Base-by-base conservation (phyloP, 148 eudicot species). In the Dysphania ambrosioides region DNA sequence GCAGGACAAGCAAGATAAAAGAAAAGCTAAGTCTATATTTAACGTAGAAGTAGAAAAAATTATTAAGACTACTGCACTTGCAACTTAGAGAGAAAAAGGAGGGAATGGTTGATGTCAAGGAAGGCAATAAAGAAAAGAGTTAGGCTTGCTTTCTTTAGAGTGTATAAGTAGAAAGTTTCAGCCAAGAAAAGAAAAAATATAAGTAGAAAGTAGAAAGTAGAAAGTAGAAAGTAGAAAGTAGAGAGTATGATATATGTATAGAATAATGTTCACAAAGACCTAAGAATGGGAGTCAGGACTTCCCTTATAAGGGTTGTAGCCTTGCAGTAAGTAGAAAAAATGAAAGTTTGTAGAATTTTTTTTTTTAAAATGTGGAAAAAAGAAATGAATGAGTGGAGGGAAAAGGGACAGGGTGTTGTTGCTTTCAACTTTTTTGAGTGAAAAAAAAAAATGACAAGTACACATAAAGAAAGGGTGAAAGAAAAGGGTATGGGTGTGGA, bases 321-420 rank as follows among this genome's bases (percentile, higher is more conserved):
- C 74, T 83, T 77, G 79, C 75, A 53, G 74, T 74, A 73, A 65
- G 71, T 68, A 71, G 68, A 77, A 66, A n/a, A 57, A 51, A 35
- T 73, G 36, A 58, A 72, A 57, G 62, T 70, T 47, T 63, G 76
- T 69, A 60, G 67, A 68, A 51, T 72, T n/a, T n/a, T n/a, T n/a
- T n/a, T n/a, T n/a, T n/a, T n/a, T n/a, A n/a, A n/a, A n/a, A n/a
- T n/a, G n/a, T n/a, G 35, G 49, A 32, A 53, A 31, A 47, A 51
- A 38, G 8, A 38, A 38, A 38, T 4, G 8, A 38, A 38, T 51
- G 71, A 81, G 82, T 76, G 84, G 84, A 84, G 69, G 75, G 75
- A 82, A 79, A 70, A 73, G 78, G 73, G 79, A 78, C 81, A 79
- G 81, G 60, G 82, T 76, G 82, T 76, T 47, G 82, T 81, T 81